Evolutionary conservation across 768 basidiomycete genomes (phyloP).

Genomic region (Melanogaster broomeanus): DNA sequence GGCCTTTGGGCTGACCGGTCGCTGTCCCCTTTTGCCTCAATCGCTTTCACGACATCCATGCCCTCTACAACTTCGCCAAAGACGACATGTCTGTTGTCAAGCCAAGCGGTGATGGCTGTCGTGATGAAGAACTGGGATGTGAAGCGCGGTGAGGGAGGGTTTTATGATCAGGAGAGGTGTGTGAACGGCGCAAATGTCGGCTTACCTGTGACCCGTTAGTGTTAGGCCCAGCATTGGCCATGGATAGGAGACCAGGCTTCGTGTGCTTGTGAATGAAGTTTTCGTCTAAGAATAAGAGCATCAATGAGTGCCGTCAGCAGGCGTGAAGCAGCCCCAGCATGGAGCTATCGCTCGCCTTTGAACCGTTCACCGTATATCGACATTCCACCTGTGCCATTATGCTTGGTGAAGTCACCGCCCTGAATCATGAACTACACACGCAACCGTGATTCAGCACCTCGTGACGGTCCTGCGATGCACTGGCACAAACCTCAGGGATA

Average conservation of each 20-base stretch:
- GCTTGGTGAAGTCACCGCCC: conserved; percentile 81
- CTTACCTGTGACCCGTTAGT: conserved; percentile 79
- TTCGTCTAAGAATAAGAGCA: conserved; percentile 48
- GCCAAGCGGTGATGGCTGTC: conserved; percentile 68
- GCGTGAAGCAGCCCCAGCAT: not conserved
- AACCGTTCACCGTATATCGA: conserved; percentile 87
- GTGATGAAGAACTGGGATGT: conserved; percentile 83
- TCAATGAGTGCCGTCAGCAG: not conserved
- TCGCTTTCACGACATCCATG: conserved; percentile 41
- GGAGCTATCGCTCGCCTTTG: conserved; percentile 46
- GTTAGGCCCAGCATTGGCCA: conserved; percentile 86
- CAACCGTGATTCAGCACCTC: not conserved
- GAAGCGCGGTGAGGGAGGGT: not conserved
- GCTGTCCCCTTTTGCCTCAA: conserved; percentile 37
- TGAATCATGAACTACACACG: conserved; percentile 75
- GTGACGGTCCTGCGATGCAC: not conserved
- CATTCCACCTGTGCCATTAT: conserved; percentile 80
- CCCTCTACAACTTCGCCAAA: conserved; percentile 51
- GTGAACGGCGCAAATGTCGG: not conserved
- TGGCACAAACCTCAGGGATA: conserved; percentile 55
- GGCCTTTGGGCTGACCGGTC: conserved; percentile 28
- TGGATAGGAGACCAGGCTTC: conserved; percentile 69
- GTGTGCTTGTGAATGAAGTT: conserved; percentile 67
- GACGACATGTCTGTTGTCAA: conserved; percentile 45
- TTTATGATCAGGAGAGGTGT: not conserved